These are phyloP conservation scores for Colletotrichum sp. DNA, from an alignment of 2,329 filamentous ascomycete species.

Conservation along the genomic window DNA sequence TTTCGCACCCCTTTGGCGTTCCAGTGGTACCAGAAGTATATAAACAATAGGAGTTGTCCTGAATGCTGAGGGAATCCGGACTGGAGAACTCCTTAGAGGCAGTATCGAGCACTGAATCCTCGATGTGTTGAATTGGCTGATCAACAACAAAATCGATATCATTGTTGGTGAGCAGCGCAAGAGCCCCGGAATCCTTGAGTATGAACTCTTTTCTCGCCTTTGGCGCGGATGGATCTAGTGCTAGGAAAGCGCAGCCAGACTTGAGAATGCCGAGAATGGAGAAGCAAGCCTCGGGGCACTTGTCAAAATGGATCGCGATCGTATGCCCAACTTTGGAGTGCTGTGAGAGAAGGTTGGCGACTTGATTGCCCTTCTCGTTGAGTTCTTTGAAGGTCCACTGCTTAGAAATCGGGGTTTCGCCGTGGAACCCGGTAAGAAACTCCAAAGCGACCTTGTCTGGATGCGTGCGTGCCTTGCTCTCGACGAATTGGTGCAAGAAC, in stretches of 20 bases:
- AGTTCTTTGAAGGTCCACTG: conserved; percentile 80
- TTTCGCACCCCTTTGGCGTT: conserved; percentile 84
- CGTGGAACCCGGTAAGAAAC: conserved; percentile 67
- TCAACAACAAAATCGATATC: conserved; percentile 36
- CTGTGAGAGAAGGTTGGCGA: conserved; percentile 68
- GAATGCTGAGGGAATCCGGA: conserved; percentile 26
- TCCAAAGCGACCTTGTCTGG: conserved; percentile 75
- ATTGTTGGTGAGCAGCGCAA: conserved; percentile 63
- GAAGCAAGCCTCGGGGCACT: conserved; percentile 84
- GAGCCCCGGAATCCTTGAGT: conserved; percentile 72
- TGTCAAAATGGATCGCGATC: conserved; percentile 81
- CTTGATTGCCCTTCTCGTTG: conserved; percentile 71
- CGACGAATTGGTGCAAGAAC: conserved; percentile 81
- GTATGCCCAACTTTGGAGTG: conserved; percentile 62
- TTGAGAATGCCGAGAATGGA: conserved; percentile 84
- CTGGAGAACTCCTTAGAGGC: conserved; percentile 27
- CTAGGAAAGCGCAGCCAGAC: conserved; percentile 80
- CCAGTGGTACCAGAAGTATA: conserved; percentile 91
- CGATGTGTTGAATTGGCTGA: conserved; percentile 36
- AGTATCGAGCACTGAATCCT: conserved; percentile 32
- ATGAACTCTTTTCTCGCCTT: conserved; percentile 79
- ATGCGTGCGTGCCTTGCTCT: conserved; percentile 58
- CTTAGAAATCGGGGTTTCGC: conserved; percentile 47
- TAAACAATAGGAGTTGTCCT: conserved; percentile 78
- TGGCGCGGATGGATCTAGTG: conserved; percentile 78